A percentile compares a stretch with the other conserved stretches of the same genome.
phyloP scores from a whole-genome alignment of 306 rosid genomes.

The Dalbergia cochinchinensis region DNA sequence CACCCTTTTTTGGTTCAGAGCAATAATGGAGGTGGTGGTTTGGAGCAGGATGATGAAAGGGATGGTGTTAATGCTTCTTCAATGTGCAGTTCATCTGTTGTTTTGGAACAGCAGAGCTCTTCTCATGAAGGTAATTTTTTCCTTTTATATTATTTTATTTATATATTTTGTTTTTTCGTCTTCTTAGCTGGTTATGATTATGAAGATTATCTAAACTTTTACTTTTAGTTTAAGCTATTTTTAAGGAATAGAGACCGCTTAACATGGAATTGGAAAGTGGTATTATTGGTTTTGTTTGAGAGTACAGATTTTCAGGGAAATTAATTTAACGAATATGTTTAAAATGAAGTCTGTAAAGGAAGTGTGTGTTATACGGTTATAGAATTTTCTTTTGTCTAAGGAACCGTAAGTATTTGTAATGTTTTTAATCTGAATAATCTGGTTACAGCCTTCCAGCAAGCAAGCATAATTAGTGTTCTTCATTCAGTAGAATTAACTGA shows the following conservation, averaged over 20 bases:
- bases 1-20: constrained; percentile 34
- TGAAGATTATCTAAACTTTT: background rate
- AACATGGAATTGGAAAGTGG: no score
- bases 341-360: no score
- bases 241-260: background rate
- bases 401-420: no score
- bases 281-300: no score
- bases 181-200: background rate
- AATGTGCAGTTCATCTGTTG: constrained; percentile 60
- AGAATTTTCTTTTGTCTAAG: no score
- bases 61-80: constrained; percentile 47
- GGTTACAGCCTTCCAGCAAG: no score
- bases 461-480: no score
- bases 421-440: no score
- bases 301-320: no score
- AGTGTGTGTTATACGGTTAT: no score
- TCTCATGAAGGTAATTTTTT: constrained; percentile 66
- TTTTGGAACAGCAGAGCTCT: constrained; percentile 58
- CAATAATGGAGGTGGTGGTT: background rate
- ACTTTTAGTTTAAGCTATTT: background rate
- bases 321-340: no score
- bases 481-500: no score
- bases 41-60: constrained; percentile 1
- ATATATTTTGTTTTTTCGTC: background rate
- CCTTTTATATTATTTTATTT: background rate